Evolutionary conservation across 768 basidiomycete genomes (phyloP).

Genomic region (Astraeus odoratus): DNA sequence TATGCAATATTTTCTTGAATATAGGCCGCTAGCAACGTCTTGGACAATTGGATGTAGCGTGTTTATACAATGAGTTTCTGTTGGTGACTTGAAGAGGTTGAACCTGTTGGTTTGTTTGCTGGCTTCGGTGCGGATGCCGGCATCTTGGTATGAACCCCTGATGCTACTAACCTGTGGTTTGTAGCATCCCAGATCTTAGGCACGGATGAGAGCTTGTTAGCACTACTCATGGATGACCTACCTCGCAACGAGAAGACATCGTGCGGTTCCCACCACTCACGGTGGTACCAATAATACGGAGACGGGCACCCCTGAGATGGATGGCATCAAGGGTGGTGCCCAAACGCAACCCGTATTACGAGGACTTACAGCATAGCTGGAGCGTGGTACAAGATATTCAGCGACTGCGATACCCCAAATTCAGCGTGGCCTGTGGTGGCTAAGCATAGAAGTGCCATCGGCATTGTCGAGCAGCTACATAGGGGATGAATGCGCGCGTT

Average conservation of each 20-base stretch:
- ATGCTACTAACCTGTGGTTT: conserved; percentile 44
- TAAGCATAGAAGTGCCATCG: conserved; percentile 30
- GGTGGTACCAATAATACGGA: conserved; percentile 48
- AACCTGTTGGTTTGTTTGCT: conserved; percentile 15
- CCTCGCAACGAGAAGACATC: conserved; percentile 46
- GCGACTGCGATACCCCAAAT: conserved; percentile 41
- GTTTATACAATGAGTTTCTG: background rate
- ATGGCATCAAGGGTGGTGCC: background rate
- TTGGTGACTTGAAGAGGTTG: background rate
- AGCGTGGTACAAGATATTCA: conserved; percentile 50
- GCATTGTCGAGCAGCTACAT: conserved; percentile 24
- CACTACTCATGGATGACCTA: conserved; percentile 8
- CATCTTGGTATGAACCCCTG: conserved; percentile 53
- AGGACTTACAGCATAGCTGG: conserved; percentile 39
- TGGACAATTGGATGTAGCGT: too few relatives aligned
- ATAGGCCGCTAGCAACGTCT: too few relatives aligned
- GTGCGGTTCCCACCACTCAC: conserved; percentile 42
- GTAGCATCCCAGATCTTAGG: conserved; percentile 51
- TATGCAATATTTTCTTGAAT: conserved; percentile 4
- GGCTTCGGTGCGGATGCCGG: conserved; percentile 27
- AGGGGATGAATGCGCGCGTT: background rate
- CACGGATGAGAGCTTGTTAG: background rate
- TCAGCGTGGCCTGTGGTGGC: conserved; percentile 22
- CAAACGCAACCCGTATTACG: background rate
- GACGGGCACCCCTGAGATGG: conserved; percentile 36